These are phyloP conservation scores for Lindgomyces ingoldianus DNA, from an alignment of 495 filamentous ascomycete genomes.

Conservation along the genomic window DNA sequence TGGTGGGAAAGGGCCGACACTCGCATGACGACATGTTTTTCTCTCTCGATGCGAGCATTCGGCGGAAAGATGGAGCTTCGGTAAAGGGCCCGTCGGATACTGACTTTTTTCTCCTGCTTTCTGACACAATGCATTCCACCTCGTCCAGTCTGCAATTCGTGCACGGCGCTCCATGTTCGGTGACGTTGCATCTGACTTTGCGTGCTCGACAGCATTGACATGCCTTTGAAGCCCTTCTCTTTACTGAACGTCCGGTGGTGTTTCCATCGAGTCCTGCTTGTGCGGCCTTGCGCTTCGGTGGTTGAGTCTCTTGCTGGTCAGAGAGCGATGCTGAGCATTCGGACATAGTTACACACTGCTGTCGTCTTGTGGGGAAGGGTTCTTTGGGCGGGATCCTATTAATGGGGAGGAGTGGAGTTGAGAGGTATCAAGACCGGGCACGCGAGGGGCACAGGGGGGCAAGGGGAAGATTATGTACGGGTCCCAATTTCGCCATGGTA, in stretches of 20 bases:
- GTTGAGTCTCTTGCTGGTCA: slow-evolving; percentile 31
- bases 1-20: not conserved
- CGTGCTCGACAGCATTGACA: slow-evolving; percentile 83
- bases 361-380: slow-evolving; percentile 1
- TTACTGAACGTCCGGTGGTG: slow-evolving; percentile 54
- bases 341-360: slow-evolving; percentile 26
- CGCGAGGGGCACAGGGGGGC: slow-evolving; percentile 18
- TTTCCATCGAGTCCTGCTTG: slow-evolving; percentile 44
- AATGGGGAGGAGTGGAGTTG: slow-evolving; percentile 10
- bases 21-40: slow-evolving; percentile 18
- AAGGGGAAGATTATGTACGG: slow-evolving; percentile 29
- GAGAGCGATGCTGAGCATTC: slow-evolving; percentile 36
- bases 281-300: slow-evolving; percentile 46
- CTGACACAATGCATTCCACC: slow-evolving; percentile 84
- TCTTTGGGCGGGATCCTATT: slow-evolving; percentile 1
- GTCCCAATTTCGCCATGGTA: slow-evolving; percentile 31
- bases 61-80: slow-evolving; percentile 16
- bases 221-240: slow-evolving; percentile 81
- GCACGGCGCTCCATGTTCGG: slow-evolving; percentile 82
- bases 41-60: not conserved
- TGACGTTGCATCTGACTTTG: slow-evolving; percentile 94
- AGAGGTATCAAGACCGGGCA: slow-evolving; percentile 5
- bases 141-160: slow-evolving; percentile 87
- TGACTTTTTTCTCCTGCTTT: slow-evolving; percentile 88
- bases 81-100: slow-evolving; percentile 42